phyloP scores from a whole-genome alignment of 2,329 filamentous ascomycete species.

The Teratosphaeria destructans region DNA sequence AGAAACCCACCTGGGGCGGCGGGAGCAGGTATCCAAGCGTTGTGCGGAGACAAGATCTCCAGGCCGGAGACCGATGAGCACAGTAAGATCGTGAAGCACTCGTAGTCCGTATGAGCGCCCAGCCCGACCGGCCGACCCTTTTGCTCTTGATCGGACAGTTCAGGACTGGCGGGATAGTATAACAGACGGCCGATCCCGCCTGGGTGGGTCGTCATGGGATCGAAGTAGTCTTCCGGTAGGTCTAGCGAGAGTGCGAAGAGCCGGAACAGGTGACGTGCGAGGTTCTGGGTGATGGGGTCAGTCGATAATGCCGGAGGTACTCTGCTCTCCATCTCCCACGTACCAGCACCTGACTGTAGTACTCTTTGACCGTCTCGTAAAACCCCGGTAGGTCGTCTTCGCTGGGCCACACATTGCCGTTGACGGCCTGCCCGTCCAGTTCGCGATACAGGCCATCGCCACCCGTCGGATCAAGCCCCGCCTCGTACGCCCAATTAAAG shows the following conservation, averaged over 20 bases:
- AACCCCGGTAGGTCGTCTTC: slow-evolving; percentile 32
- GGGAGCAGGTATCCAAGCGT: slow-evolving; percentile 35
- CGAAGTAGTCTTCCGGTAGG: slow-evolving; percentile 30
- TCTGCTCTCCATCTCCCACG: slow-evolving; percentile 8
- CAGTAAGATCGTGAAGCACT: slow-evolving; percentile 22
- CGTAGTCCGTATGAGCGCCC: slow-evolving; percentile 27
- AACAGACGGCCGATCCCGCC: slow-evolving; percentile 32
- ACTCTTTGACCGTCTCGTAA: slow-evolving; percentile 26
- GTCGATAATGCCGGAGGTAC: neutral
- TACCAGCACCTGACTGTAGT: slow-evolving; percentile 29
- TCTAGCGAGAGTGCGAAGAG: slow-evolving; percentile 31
- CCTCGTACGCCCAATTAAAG: slow-evolving; percentile 36
- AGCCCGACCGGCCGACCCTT: slow-evolving; percentile 27
- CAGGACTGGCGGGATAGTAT: slow-evolving; percentile 25
- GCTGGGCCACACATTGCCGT: slow-evolving; percentile 31
- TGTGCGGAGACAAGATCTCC: slow-evolving; percentile 26
- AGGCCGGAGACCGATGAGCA: slow-evolving; percentile 17
- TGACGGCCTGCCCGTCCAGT: slow-evolving; percentile 27
- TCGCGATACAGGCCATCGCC: slow-evolving; percentile 34
- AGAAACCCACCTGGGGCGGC: slow-evolving; percentile 28
- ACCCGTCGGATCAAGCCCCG: slow-evolving; percentile 27
- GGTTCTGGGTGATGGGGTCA: neutral
- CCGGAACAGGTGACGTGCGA: slow-evolving; percentile 30
- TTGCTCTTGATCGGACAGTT: slow-evolving; percentile 6
- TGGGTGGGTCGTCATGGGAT: slow-evolving; percentile 30